Base-by-base conservation (phyloP, 2,329 filamentous ascomycete genomes). In the Epichloe bromicola region DNA sequence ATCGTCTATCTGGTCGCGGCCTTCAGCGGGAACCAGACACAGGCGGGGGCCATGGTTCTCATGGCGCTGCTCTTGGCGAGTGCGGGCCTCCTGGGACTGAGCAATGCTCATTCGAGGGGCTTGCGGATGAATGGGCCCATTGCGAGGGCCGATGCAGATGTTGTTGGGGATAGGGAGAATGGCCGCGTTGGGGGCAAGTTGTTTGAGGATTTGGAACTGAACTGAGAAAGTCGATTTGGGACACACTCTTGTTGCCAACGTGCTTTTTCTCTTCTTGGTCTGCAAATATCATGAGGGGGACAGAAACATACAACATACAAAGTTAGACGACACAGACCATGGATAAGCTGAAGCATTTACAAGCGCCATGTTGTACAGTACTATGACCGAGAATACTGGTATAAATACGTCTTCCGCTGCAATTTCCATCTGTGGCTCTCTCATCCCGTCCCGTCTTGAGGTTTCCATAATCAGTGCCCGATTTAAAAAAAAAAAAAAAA, bases 1-100 rank as follows among this genome's bases (percentile, higher is more conserved):
- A 66, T 79, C 51, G 78, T 82, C 4, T 83, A 80, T 58, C 58
- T 79, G 3, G 74, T 75, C 42, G 78, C 76, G 5, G 72, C 74
- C 2, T 61, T 81, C 19, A 73, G 74, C 51, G 75, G 72, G 11
- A 82, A 82, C 60, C 72, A 78, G 52, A 72, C 70, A 1, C 72
- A 78, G 58, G 67, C 67, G 0, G 77, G 77, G 3, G 71, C 74
- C 37, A 61, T 80, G 10, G 63, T 75, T 3, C 66, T 82, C 39
- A 68, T 80, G 55, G 62, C 64, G 0, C 62, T 81, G 48, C 60
- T 82, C 46, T 61, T 82, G 11, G 50, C 67, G n/a, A 77, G 74
- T 23, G 76, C 75, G 0, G 76, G 67, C 0, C 55, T 80, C 34
- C 61, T 83, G 12, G 75, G 74, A 2, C 56, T 79, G 26, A 75